Evolutionary conservation across 257 asterid species (phyloP).

Genomic region (Anisodus acutangulus): DNA sequence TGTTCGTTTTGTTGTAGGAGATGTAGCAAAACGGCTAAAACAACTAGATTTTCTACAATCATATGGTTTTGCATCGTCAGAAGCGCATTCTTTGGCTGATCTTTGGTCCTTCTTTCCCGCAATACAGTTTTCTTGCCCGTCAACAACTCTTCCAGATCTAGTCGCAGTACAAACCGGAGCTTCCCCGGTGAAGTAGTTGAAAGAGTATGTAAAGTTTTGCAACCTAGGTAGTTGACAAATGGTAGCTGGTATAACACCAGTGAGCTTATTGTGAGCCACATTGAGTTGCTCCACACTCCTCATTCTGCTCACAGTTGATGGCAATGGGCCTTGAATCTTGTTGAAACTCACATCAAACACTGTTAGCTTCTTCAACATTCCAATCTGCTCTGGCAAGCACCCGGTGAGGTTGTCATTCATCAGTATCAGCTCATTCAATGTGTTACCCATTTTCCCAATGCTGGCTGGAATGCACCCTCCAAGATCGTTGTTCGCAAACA

Average conservation of each 20-base stretch:
- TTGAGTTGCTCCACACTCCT: slow-evolving; percentile 61
- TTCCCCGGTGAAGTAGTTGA: slow-evolving; percentile 60
- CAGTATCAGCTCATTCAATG: slow-evolving; percentile 59
- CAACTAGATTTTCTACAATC: slow-evolving; percentile 77
- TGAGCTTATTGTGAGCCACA: slow-evolving; percentile 64
- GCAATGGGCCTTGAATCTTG: slow-evolving; percentile 58
- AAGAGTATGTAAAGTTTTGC: slow-evolving; percentile 65
- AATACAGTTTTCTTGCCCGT: slow-evolving; percentile 72
- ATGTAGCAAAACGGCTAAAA: slow-evolving; percentile 27
- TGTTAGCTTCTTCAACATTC: slow-evolving; percentile 53
- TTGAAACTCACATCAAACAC: slow-evolving; percentile 78
- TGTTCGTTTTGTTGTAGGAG: slow-evolving; percentile 34
- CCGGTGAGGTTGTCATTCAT: slow-evolving; percentile 73
- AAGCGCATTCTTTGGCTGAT: slow-evolving; percentile 64
- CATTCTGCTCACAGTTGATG: slow-evolving; percentile 48
- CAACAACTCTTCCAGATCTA: slow-evolving; percentile 40
- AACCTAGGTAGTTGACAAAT: slow-evolving; percentile 62
- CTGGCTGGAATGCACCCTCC: slow-evolving; percentile 73
- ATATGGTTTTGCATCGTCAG: slow-evolving; percentile 67
- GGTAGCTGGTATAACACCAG: slow-evolving; percentile 61
- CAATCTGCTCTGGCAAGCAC: slow-evolving; percentile 65
- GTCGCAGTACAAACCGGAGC: slow-evolving; percentile 52
- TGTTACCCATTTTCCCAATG: slow-evolving; percentile 63
- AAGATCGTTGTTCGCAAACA: slow-evolving; percentile 66
- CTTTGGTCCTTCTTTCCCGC: slow-evolving; percentile 68